Evolutionary conservation across 305 asterid species (phyloP).

Genomic region (Fraxinus sp.): DNA sequence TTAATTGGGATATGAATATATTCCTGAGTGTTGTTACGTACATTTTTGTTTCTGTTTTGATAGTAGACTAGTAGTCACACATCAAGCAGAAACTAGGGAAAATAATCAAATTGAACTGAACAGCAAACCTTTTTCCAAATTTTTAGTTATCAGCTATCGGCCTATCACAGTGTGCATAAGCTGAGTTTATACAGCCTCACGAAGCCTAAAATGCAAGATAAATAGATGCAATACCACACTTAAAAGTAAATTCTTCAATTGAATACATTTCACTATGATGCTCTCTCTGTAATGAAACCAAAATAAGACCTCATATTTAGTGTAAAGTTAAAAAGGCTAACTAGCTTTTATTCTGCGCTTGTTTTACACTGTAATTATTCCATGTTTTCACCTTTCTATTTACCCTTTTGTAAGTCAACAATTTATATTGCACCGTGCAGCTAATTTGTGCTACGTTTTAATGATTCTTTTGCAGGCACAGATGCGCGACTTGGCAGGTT

Average conservation of each 20-base stretch:
- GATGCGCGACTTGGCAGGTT: constrained; percentile 96
- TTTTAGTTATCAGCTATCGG: not conserved
- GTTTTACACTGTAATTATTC: not conserved
- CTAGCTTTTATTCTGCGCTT: not conserved
- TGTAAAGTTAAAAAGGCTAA: not conserved
- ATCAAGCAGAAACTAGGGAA: not conserved
- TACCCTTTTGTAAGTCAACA: not conserved
- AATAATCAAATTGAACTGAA: not conserved
- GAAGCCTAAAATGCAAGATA: not conserved
- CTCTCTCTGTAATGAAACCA: not conserved
- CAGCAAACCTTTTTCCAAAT: not conserved
- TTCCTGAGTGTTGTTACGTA: not conserved
- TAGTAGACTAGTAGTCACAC: not conserved
- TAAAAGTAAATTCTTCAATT: not conserved
- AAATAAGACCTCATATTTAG: not conserved
- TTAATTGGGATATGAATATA: not conserved
- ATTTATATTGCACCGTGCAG: constrained; percentile 1
- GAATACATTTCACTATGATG: not conserved
- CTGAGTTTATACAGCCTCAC: not conserved
- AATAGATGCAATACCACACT: not conserved
- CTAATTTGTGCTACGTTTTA: constrained; percentile 23
- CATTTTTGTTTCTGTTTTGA: not conserved
- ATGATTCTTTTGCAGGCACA: constrained; percentile 66
- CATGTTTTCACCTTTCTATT: not conserved
- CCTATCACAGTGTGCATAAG: not conserved